Base-by-base conservation (phyloP, 495 filamentous ascomycete genomes). In the Aspergillus affinis region DNA sequence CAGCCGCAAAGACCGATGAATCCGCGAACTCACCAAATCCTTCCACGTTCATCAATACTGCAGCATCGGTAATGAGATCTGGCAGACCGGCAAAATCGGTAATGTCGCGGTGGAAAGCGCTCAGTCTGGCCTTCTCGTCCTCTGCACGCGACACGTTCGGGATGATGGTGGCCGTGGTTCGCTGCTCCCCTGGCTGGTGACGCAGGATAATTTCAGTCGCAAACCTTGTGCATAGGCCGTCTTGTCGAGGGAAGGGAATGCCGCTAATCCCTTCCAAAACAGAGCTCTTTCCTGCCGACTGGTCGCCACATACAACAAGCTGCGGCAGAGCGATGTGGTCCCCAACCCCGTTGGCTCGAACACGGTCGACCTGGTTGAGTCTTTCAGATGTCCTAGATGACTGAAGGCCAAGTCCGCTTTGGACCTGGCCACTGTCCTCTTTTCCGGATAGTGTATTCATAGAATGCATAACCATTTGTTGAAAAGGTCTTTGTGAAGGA, bases 261-360 rank as follows among this genome's bases (percentile, higher is more conserved):
- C 66, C 68, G n/a, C 65, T 75, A 17, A 82, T 68, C 6, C 66
- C 77, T 60, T 82, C 79, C 0, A 82, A 63, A 17, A 79, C 73
- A n/a, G 76, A 79, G 61, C 76, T 79, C 59, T 82, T 82, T 1
- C 79, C 78, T 17, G 68, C 62, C 4, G 72, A 78, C 56, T 81
- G 75, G 55, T 89, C 84, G 13, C 88, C 87, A 54, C 84, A 84
- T 8, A 90, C 88, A 4, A 87, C 79, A 27, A 92, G 77, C 61
- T 90, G 85, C 0, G 88, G 88, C 0, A 90, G 74, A 4, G 79
- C 72, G 20, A 90, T 68, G 63, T 84, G 76, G 32, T 75, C 73
- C 59, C 75, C 80, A 65, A 88, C 79, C 2, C 85, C 86, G 27
- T 76, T 68, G 0, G 72, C 68, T 5, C 85, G 81, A 7, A 88